A percentile compares a stretch with the other conserved stretches of the same genome.
phyloP scores from a whole-genome alignment of 257 asterid species.

The Ajuga chamaepitys region DNA sequence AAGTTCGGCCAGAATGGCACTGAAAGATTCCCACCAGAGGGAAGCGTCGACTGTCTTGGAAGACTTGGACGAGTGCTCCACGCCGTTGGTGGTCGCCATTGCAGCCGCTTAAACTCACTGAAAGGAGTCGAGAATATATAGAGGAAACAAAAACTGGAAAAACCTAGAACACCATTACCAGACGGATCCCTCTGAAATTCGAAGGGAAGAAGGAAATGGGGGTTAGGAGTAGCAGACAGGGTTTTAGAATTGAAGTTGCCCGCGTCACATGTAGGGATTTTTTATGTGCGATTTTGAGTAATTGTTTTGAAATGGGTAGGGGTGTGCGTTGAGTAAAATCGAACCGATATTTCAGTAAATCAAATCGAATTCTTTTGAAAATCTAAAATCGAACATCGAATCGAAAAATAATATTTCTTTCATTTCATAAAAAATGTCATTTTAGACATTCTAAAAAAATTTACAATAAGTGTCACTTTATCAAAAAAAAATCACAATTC shows the following conservation, averaged over 20 bases:
- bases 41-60: constrained; percentile 48
- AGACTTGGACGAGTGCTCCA: constrained; percentile 21
- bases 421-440: too few relatives aligned
- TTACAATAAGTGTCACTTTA: too few relatives aligned
- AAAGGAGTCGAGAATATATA: background rate
- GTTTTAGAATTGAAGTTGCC: constrained; percentile 9
- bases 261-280: background rate
- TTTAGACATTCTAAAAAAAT: too few relatives aligned
- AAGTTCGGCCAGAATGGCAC: constrained; percentile 51
- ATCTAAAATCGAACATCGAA: too few relatives aligned
- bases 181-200: constrained; percentile 29
- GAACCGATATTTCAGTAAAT: too few relatives aligned
- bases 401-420: too few relatives aligned
- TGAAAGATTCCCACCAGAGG: constrained; percentile 97
- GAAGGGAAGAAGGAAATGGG: constrained; percentile 1
- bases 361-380: too few relatives aligned
- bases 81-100: constrained; percentile 41
- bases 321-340: too few relatives aligned
- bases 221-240: constrained; percentile 6
- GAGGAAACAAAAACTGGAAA: background rate
- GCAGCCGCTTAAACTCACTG: constrained; percentile 8
- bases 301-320: too few relatives aligned
- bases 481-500: too few relatives aligned
- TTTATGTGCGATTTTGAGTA: too few relatives aligned
- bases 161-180: constrained; percentile 24